Evolutionary conservation across 352 stramenopile genomes (phyloP), one percentile per base, ranked within the genome.

Genomic region (Globisporangium emineosum): DNA sequence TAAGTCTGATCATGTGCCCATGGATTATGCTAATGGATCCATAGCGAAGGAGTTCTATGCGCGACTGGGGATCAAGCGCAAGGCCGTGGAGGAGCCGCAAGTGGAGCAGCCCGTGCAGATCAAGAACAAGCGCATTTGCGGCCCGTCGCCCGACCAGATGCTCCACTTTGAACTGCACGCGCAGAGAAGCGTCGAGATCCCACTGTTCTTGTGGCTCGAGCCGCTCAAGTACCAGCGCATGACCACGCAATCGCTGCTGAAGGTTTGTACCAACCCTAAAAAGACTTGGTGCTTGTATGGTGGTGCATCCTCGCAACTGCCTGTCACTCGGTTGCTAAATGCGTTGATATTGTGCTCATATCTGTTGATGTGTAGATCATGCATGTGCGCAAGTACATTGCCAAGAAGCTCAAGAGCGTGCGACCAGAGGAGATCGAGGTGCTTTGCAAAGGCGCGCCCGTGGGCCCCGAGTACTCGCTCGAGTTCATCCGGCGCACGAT

Each of bases 401-500:
- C 78, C 12, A 76, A 86, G 64, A 79, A 77, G 50, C 51, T 88
- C 10, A 60, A 68, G 19, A 25, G 76, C 5, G 35, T 62, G 6
- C 75, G 72, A 13, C 68, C 73, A 2, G 73, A 89, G 9, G 69
- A 88, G 52, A 79, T 91, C 17, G 77, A 86, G 55, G 79, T 91
- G 56, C 37, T 89, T 35, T 89, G 82, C 68, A 70, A 71, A 29
- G 72, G 76, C 43, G 58, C 32, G 15, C 60, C 72, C 0, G 75
- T 91, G 3, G 79, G 82, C 1, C 65, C 74, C 5, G 82, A 91
- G 52, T 79, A 88, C 49, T 88, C 82, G 42, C 75, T 91, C 33
- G 74, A 86, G 53, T 91, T 91, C 50, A 77, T 91, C n/a, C 68
- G 69, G 19, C 78, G 78, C 43, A 89, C 79, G 35, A 72, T 75